Conservation (phyloP, 331 rosid species). For the Saraca asoca region DNA sequence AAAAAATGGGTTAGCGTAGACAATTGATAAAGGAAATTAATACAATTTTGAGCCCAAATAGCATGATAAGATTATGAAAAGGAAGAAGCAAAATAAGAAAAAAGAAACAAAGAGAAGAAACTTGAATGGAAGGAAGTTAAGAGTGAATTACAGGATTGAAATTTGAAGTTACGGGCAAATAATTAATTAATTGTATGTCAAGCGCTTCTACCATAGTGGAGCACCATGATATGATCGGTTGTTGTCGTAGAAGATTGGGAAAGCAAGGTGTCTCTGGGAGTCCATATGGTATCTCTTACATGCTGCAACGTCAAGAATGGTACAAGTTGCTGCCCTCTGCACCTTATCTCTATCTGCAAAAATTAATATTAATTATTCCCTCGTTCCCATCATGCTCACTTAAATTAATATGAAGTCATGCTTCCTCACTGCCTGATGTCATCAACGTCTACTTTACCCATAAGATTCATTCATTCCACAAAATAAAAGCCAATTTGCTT, state of each 20-base stretch:
- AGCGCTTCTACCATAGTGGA: constrained; percentile 68
- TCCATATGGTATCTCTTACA: constrained; percentile 92
- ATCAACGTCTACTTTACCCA: constrained; percentile 57
- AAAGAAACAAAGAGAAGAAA: no score
- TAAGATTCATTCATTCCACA: no score
- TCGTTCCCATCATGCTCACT: constrained; percentile 34
- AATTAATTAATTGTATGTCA: no score
- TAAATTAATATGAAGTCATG: constrained; percentile 72
- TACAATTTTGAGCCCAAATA: no score
- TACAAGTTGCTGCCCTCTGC: constrained; percentile 80
- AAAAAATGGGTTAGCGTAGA: no score
- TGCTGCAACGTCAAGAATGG: constrained; percentile 93
- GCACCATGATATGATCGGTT: constrained; percentile 77
- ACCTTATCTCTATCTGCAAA: constrained; percentile 87
- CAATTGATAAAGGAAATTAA: no score
- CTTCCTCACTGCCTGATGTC: constrained; percentile 69
- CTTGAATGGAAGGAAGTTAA: no score
- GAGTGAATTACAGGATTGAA: no score
- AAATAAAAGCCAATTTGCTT: no score
- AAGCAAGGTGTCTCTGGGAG: constrained; percentile 62
- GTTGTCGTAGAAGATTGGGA: constrained; percentile 63
- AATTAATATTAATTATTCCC: constrained; percentile 29
- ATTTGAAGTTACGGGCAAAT: no score
- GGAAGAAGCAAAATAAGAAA: no score
- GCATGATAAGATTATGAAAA: no score